phyloP scores from a whole-genome alignment of 768 basidiomycete species.

The Porphyrellus cyaneotinctus region DNA sequence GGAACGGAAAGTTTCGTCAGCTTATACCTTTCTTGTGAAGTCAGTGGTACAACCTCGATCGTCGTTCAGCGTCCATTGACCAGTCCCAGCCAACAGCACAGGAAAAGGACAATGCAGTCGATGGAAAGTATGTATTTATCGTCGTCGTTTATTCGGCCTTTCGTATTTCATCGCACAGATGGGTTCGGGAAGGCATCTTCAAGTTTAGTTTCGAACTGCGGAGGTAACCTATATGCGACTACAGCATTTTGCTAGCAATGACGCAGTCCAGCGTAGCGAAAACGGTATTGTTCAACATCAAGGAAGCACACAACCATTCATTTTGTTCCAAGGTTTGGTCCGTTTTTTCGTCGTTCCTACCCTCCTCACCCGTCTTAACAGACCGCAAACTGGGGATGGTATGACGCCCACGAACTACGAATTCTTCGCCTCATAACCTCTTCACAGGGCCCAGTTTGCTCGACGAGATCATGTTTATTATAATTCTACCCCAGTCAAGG shows the following conservation, averaged over 20 bases:
- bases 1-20: conserved; percentile 66
- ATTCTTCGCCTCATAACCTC: conserved; percentile 1
- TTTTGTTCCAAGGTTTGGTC: conserved; percentile 63
- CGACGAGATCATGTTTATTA: conserved; percentile 68
- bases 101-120: conserved; percentile 64
- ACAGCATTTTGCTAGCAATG: not conserved
- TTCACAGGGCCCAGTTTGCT: conserved; percentile 70
- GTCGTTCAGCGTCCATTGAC: conserved; percentile 6
- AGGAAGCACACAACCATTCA: conserved; percentile 79
- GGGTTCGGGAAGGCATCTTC: conserved; percentile 82
- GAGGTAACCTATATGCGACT: conserved; percentile 39
- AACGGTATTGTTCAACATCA: conserved; percentile 52
- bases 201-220: conserved; percentile 82
- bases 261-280: conserved; percentile 39
- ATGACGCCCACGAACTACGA: conserved; percentile 16
- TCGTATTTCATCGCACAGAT: conserved; percentile 40
- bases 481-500: conserved; percentile 46
- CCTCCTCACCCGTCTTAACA: conserved; percentile 26
- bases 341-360: not conserved
- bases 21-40: conserved; percentile 80
- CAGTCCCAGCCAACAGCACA: conserved; percentile 61
- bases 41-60: conserved; percentile 31
- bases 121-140: conserved; percentile 47
- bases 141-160: not conserved
- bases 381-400: conserved; percentile 91